Evolutionary conservation across 2,329 filamentous ascomycete species (phyloP).

Genomic region (Orbilia quercus): DNA sequence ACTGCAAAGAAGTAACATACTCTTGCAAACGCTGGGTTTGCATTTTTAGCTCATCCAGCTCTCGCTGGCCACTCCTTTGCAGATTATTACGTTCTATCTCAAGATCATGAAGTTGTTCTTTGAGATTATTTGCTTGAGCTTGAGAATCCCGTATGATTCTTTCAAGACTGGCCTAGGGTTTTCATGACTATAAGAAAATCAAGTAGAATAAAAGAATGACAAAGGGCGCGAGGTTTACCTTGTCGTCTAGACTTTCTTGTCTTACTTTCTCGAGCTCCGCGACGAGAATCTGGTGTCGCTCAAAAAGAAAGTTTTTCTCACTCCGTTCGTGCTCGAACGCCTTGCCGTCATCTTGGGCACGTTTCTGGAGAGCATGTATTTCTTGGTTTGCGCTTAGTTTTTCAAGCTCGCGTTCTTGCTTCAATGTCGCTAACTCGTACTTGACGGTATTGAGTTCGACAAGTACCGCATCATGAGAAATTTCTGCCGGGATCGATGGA

Average conservation of each 20-base stretch:
- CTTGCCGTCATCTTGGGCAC: constrained; percentile 87
- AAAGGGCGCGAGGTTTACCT: constrained; percentile 6
- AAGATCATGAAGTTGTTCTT: constrained; percentile 39
- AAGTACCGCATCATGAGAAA: constrained; percentile 36
- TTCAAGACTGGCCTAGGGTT: constrained; percentile 25
- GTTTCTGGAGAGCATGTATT: constrained; percentile 79
- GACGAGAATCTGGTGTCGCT: constrained; percentile 36
- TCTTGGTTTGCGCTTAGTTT: constrained; percentile 84
- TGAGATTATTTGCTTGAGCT: constrained; percentile 19
- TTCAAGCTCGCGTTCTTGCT: constrained; percentile 86
- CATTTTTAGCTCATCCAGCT: constrained; percentile 35
- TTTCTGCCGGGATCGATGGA: constrained; percentile 13
- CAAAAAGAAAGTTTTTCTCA: constrained; percentile 55
- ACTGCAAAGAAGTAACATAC: constrained; percentile 19
- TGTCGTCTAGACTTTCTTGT: constrained; percentile 36
- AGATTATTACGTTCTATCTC: constrained; percentile 22
- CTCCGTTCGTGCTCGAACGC: constrained; percentile 60
- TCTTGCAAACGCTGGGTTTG: constrained; percentile 19
- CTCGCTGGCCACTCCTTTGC: constrained; percentile 21
- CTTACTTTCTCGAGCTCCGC: constrained; percentile 38
- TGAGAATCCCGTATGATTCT: constrained; percentile 33
- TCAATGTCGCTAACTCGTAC: constrained; percentile 86
- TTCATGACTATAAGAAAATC: neutral
- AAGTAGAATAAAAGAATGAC: neutral
- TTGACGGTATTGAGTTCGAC: constrained; percentile 82